Evolutionary conservation across 2,329 filamentous ascomycete species (phyloP).

Genomic region (Thielaviopsis populi): DNA sequence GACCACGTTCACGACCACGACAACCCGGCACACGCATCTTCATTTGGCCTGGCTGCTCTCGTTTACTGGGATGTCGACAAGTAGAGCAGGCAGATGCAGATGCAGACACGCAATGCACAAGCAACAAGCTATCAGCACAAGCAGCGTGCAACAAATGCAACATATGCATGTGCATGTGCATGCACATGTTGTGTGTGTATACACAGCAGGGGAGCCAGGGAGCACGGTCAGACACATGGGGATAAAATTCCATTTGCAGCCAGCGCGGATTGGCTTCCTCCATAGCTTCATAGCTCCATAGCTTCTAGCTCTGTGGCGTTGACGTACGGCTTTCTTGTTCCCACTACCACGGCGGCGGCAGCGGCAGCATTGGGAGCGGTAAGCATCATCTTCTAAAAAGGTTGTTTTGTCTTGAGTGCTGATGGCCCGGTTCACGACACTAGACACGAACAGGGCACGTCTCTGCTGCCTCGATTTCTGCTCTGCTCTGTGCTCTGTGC

Average conservation of each 20-base stretch:
- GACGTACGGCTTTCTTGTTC: no score
- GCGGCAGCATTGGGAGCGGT: neutral
- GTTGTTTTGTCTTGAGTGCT: neutral
- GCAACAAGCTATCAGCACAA: neutral
- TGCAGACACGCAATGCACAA: neutral
- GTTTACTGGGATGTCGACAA: no score
- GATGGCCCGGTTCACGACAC: neutral
- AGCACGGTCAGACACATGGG: neutral
- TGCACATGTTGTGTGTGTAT: neutral
- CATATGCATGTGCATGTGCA: neutral
- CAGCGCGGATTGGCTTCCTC: no score
- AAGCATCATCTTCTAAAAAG: neutral
- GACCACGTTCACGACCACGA: neutral
- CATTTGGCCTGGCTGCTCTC: no score
- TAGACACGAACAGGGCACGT: neutral
- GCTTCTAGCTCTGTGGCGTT: no score
- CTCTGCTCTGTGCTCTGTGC: no score
- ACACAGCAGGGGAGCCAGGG: neutral
- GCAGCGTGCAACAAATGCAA: neutral
- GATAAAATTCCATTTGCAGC: no score
- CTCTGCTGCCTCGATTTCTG: no score
- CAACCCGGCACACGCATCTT: neutral
- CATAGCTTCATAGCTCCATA: no score
- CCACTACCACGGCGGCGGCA: no score
- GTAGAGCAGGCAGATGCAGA: neutral